A percentile compares a stretch with the other conserved stretches of the same genome.
These are phyloP conservation scores for Hymenotorrendiella dingleyae DNA, from an alignment of 2,329 filamentous ascomycete species.

Conservation along the genomic window DNA sequence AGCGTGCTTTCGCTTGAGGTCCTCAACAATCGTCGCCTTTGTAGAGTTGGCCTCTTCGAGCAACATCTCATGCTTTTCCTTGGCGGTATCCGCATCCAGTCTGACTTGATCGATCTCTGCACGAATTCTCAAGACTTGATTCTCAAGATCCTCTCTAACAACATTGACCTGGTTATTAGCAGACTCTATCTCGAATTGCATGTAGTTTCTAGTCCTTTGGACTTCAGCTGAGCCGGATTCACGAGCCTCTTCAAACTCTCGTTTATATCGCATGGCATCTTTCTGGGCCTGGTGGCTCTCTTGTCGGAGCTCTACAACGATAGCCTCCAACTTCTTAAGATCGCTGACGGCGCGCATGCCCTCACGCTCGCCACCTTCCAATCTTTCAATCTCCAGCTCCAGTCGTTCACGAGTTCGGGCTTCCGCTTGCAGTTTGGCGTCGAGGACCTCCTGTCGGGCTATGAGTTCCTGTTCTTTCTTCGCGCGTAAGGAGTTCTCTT, in stretches of 20 bases:
- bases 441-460: conserved; percentile 73
- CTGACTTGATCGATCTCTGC: conserved; percentile 71
- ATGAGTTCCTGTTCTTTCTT: conserved; percentile 74
- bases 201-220: conserved; percentile 68
- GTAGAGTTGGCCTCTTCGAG: conserved; percentile 73
- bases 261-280: conserved; percentile 51
- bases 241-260: conserved; percentile 78
- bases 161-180: conserved; percentile 83
- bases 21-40: conserved; percentile 51
- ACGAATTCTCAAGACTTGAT: conserved; percentile 67
- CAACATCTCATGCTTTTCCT: conserved; percentile 75
- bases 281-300: conserved; percentile 57
- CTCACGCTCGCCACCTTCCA: conserved; percentile 58
- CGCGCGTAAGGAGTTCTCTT: conserved; percentile 74
- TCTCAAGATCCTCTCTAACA: conserved; percentile 74
- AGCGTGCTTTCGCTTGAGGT: conserved; percentile 52
- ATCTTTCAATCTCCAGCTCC: conserved; percentile 59
- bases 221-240: conserved; percentile 76
- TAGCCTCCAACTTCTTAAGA: conserved; percentile 51
- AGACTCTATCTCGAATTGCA: conserved; percentile 76
- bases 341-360: conserved; percentile 59
- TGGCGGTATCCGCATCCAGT: conserved; percentile 74
- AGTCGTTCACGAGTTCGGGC: conserved; percentile 62
- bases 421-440: conserved; percentile 70
- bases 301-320: conserved; percentile 51